Base-by-base conservation (phyloP, 176 grass and related monocot genomes). In the Oryza meridionalis region DNA sequence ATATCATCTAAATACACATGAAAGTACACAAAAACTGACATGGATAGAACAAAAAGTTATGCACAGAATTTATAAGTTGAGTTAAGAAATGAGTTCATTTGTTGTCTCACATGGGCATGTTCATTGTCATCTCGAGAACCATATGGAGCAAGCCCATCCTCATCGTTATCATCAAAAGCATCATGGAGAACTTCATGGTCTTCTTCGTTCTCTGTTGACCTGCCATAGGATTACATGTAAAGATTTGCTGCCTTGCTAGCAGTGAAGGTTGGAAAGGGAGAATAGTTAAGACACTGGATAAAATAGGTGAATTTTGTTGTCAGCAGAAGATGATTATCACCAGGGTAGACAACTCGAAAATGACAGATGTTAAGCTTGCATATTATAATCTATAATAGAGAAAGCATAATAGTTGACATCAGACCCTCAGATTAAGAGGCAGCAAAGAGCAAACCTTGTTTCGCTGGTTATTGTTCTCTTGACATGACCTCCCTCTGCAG, bases 161-260 rank as follows among this genome's bases (percentile, higher is more conserved):
- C 88, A 85, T 98, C 91, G 77, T 88, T 91, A 76, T 98, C 89
- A 74, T 91, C 93, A 92, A 98, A 98, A 44, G 93, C 96, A 87
- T 90, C 91, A 4, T 87, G 89, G 38, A 98, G 84, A 73, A 93
- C 96, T 93, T 95, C 84, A 43, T 93, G 75, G 24, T 95, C 85
- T 73, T 84, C 76, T 84, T 95, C 81, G 44, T 94, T 87, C 68
- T 85, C 91, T 53, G 84, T 65, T 11, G 65, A 77, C n/a, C 85
- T 88, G 63, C 73, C 75, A 75, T 31, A 85, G 58, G 58, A 62
- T 62, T n/a, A 62, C 8, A 62, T 62, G 58, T 62, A n/a, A 62
- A 19, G 58, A 24, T 8, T 24, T 24, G 22, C 58, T 24, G 58
- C 17, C 83, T 75, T 35, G 33, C 33, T 86, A 75, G 77, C 19